A percentile compares a stretch with the other conserved stretches of the same genome.
phyloP scores from a whole-genome alignment of 306 rosid species.

The Argentina anserina region DNA sequence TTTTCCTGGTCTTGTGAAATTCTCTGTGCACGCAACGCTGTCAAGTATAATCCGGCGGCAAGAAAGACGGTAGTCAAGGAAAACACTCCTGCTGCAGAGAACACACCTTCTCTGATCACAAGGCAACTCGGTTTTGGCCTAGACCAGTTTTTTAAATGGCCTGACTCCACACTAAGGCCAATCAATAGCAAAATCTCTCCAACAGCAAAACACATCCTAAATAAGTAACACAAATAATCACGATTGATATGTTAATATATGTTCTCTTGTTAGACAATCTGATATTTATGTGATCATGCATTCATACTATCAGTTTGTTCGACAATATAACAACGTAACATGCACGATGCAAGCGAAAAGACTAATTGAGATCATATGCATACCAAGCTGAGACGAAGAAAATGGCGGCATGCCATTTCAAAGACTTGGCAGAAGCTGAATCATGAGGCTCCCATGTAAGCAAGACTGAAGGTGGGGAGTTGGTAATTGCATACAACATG shows the following conservation, averaged over 20 bases:
- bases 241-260: background rate
- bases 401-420: conserved; percentile 69
- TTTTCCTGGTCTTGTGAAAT: conserved; percentile 40
- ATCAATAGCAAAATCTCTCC: conserved; percentile 76
- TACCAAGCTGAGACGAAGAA: conserved; percentile 87
- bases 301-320: background rate
- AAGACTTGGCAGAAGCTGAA: conserved; percentile 48
- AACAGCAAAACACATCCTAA: conserved; percentile 79
- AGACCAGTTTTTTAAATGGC: conserved; percentile 71
- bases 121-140: conserved; percentile 57
- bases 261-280: background rate
- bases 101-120: conserved; percentile 53
- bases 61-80: conserved; percentile 65
- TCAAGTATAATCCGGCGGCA: conserved; percentile 65
- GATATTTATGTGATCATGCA: background rate
- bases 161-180: conserved; percentile 79
- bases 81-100: conserved; percentile 75
- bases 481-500: conserved; percentile 67
- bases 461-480: conserved; percentile 57
- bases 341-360: no score
- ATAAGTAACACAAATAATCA: background rate
- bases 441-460: conserved; percentile 50
- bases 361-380: background rate
- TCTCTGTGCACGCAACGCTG: conserved; percentile 62
- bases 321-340: background rate